Evolutionary conservation across 129 eudicot species (phyloP).

Genomic region (Daucus carota): DNA sequence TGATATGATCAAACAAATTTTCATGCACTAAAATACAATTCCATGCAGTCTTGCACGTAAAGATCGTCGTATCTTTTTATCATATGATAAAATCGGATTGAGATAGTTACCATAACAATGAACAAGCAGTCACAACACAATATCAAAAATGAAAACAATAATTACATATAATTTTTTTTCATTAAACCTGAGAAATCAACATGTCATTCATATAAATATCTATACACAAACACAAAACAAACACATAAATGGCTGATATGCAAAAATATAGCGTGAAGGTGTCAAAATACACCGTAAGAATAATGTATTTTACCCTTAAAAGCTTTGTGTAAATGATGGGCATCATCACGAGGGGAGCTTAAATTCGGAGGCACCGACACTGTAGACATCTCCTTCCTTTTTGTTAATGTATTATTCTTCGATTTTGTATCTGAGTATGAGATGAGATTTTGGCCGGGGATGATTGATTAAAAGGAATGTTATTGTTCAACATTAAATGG

Average conservation of each 20-base stretch:
- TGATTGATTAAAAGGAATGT: not conserved
- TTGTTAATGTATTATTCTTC: too few relatives aligned
- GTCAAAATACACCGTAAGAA: not conserved
- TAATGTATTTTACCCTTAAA: conserved; percentile 47
- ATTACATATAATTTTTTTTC: too few relatives aligned
- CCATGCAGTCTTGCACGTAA: too few relatives aligned
- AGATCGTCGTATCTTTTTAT: too few relatives aligned
- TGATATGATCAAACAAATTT: too few relatives aligned
- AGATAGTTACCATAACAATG: too few relatives aligned
- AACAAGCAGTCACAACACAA: not conserved
- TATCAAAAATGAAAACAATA: not conserved
- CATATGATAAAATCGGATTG: too few relatives aligned
- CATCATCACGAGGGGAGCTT: conserved; percentile 76
- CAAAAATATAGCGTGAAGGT: not conserved
- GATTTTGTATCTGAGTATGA: too few relatives aligned
- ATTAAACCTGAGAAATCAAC: not conserved
- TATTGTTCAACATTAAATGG: not conserved
- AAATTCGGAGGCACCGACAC: conserved; percentile 49
- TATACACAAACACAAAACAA: too few relatives aligned
- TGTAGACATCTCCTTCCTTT: conserved; percentile 42
- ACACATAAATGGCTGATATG: not conserved
- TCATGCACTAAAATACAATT: too few relatives aligned
- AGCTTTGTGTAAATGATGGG: conserved; percentile 53
- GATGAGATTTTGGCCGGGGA: too few relatives aligned
- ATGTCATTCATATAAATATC: too few relatives aligned